These are phyloP conservation scores for Hypoxylon rubiginosum DNA, from an alignment of 2,329 filamentous ascomycete species.

Conservation along the genomic window DNA sequence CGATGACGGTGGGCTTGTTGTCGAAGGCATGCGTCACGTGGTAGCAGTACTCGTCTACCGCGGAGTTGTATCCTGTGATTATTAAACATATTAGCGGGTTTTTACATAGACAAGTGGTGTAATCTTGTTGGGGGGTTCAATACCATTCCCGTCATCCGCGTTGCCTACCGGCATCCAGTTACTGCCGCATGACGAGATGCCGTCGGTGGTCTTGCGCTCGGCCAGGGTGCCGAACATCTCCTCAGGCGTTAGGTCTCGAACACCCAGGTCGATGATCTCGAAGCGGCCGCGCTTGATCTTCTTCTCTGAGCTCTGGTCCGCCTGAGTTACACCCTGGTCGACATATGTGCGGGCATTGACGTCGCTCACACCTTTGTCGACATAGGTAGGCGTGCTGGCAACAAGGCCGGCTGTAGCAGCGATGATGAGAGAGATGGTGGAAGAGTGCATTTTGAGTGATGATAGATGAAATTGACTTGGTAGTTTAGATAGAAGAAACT, in stretches of 20 bases:
- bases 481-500: neutral
- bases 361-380: neutral
- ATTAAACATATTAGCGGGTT: too few relatives aligned
- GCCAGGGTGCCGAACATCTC: neutral
- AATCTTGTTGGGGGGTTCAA: too few relatives aligned
- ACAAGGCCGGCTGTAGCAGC: neutral
- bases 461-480: neutral
- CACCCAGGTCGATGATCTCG: conserved; percentile 9
- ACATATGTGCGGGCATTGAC: conserved; percentile 1
- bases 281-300: conserved; percentile 4
- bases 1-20: conserved; percentile 8
- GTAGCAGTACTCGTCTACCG: conserved; percentile 7
- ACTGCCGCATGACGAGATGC: conserved; percentile 6
- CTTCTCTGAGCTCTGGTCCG: neutral
- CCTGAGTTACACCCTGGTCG: neutral
- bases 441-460: conserved; percentile 1
- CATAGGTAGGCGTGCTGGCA: neutral
- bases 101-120: too few relatives aligned
- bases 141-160: conserved; percentile 6
- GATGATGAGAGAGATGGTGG: conserved; percentile 1
- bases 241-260: neutral
- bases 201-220: neutral
- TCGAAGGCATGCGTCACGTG: conserved; percentile 9
- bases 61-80: neutral
- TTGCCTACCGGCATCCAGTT: conserved; percentile 8